Evolutionary conservation across 164 flowering plant species (phyloP), one percentile per base, ranked within the genome.

Genomic region (Amborella trichopoda): DNA sequence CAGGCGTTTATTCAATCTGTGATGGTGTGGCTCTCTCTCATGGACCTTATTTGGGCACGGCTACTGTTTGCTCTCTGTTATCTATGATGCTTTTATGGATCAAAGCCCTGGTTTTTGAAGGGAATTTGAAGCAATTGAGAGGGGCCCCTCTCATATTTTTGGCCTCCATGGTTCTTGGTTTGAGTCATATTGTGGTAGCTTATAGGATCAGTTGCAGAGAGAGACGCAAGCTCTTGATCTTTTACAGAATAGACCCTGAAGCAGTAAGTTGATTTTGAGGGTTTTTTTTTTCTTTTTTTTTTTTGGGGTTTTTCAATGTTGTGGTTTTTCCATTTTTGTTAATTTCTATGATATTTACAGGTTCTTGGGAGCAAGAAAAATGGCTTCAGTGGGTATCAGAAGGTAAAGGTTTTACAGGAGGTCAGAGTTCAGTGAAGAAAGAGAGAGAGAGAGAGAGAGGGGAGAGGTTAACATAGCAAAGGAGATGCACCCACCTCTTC

Each of bases 181-280:
- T 81, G 23, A 90, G 77, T 1, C 98, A 91, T 47, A 58, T 80
- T 0, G 65, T 74, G 17, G 90, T 81, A 44, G 98, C 98, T 0
- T 91, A 91, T 36, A 63, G 88, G 50, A 87, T 66, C 24, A 83
- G 96, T 46, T 87, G 98, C 65, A 57, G 93, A 26, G 98, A 87
- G 28, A 64, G 98, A 56, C 62, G 93, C 56, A 91, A 87, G 72
- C 78, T 91, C 33, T 78, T 77, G 5, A 78, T 91, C 38, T n/a
- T n/a, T n/a, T 91, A 76, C 83, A 80, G 74, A 47, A 91, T 91
- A 51, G 98, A 87, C 60, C 79, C 82, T 46, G 98, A 91, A 77
- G 90, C 96, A 60, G 98, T 91, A 75, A 90, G 95, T 61, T 28
- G n/a, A n/a, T n/a, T n/a, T n/a, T n/a, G n/a, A n/a, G n/a, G n/a